These are phyloP conservation scores for Candida yuanshanica DNA, from an alignment of 805 yeast genomes.

Conservation along the genomic window DNA sequence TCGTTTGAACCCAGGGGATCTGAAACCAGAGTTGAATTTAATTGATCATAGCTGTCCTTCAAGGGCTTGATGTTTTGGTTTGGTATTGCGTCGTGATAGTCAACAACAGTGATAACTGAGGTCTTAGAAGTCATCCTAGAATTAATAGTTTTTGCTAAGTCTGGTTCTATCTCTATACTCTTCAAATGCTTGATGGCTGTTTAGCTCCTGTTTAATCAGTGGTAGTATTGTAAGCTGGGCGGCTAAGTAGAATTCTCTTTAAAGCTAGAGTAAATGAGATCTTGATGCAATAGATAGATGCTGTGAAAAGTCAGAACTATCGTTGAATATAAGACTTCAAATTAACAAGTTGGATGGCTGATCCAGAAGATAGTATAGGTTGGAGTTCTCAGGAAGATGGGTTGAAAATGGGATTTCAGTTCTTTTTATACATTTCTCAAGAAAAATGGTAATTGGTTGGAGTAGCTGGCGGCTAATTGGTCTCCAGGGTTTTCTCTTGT, in stretches of 20 bases:
- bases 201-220: not conserved
- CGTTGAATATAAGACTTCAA: not conserved
- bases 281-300: not conserved
- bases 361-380: not conserved
- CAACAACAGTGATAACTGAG: slow-evolving; percentile 11
- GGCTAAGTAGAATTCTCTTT: slow-evolving; percentile 3
- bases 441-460: too few relatives aligned
- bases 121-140: slow-evolving; percentile 11
- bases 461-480: too few relatives aligned
- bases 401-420: not conserved
- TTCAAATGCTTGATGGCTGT: slow-evolving; percentile 1
- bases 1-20: not conserved
- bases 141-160: not conserved
- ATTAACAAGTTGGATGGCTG: not conserved
- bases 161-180: slow-evolving; percentile 2
- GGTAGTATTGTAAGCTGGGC: slow-evolving; percentile 1
- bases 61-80: slow-evolving; percentile 3
- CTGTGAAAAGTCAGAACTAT: not conserved
- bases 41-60: not conserved
- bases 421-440: too few relatives aligned
- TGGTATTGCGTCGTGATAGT: slow-evolving; percentile 7
- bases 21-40: not conserved
- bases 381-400: not conserved
- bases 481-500: too few relatives aligned
- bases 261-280: not conserved